Evolutionary conservation across 2,329 filamentous ascomycete genomes (phyloP), one percentile per base, ranked within the genome.

Genomic region (Fusarium liriodendri): DNA sequence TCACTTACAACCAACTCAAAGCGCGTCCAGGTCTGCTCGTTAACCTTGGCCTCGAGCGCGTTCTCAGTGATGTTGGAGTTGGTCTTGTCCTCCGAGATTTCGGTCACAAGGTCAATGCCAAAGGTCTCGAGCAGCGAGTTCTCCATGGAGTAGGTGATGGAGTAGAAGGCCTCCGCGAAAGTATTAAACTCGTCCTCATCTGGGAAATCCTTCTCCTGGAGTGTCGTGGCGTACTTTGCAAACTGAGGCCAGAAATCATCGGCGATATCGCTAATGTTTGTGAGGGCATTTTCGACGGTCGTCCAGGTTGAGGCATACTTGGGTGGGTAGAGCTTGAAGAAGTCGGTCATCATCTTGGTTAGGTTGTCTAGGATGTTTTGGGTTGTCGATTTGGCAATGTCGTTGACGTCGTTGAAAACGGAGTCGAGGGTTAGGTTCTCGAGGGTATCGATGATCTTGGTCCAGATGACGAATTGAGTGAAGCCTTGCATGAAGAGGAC

Each of bases 401-500:
- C 37, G 6, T 63, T 58, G 11, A 66, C 18, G 8, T 74, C 70
- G 14, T 70, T 60, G 16, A 78, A 58, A 0, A 71, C 54, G 13
- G 63, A 35, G 29, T 72, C 58, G 1, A 71, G 29, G 6, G 66
- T 63, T 8, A 82, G 27, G 20, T 73, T 55, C 7, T 71, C 67
- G 14, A 81, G 35, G 3, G 79, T 77, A 29, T 84, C 79, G 18
- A 82, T 69, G 20, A 85, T 79, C 69, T 86, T 85, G 27, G 80
- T 81, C 82, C 83, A 86, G 61, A 85, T 82, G 63, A 87, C 81
- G 57, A 92, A 87, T 72, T 92, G 89, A 8, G 89, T 89, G 42
- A 87, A 84, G 16, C 89, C 91, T 76, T 92, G 90, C 52, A 91
- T 87, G n/a, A 92, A 86, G 8, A 93, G 86, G 16, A 91, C 87